A percentile compares a stretch with the other conserved stretches of the same genome.
These are phyloP conservation scores for Bipolaris oryzae DNA, from an alignment of 2,329 filamentous ascomycete species.

Conservation along the genomic window DNA sequence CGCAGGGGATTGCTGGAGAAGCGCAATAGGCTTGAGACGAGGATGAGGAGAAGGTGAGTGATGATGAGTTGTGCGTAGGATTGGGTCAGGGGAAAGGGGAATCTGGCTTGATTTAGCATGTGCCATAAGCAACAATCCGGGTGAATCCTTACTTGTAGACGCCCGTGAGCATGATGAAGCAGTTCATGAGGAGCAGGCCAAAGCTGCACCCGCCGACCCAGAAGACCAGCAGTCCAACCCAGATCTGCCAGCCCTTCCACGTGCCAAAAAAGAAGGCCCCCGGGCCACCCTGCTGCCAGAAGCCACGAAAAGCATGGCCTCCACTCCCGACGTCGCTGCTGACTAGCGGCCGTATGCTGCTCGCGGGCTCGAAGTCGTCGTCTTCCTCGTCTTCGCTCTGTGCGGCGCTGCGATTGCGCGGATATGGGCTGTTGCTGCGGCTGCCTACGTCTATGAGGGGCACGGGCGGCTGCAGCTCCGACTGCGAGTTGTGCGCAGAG, in stretches of 20 bases:
- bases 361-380: constrained; percentile 48
- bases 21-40: constrained; percentile 56
- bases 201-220: constrained; percentile 57
- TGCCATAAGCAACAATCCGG: too few species aligned
- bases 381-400: constrained; percentile 58
- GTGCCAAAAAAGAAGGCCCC: constrained; percentile 57
- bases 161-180: constrained; percentile 58
- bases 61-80: constrained; percentile 59
- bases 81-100: constrained; percentile 59
- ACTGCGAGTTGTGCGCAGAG: constrained; percentile 40
- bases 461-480: constrained; percentile 48
- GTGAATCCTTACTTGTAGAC: constrained; percentile 48
- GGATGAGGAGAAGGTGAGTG: constrained; percentile 56
- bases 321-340: constrained; percentile 40
- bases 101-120: constrained; percentile 47
- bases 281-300: constrained; percentile 53
- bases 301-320: constrained; percentile 17
- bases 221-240: constrained; percentile 55
- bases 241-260: constrained; percentile 56
- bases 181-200: constrained; percentile 57
- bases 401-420: constrained; percentile 49
- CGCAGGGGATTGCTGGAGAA: constrained; percentile 52
- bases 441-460: constrained; percentile 53
- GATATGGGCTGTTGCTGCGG: constrained; percentile 54
- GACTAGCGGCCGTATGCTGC: constrained; percentile 49